Evolutionary conservation across 2,329 filamentous ascomycete genomes (phyloP).

Genomic region (Dothideomycetes sp.): DNA sequence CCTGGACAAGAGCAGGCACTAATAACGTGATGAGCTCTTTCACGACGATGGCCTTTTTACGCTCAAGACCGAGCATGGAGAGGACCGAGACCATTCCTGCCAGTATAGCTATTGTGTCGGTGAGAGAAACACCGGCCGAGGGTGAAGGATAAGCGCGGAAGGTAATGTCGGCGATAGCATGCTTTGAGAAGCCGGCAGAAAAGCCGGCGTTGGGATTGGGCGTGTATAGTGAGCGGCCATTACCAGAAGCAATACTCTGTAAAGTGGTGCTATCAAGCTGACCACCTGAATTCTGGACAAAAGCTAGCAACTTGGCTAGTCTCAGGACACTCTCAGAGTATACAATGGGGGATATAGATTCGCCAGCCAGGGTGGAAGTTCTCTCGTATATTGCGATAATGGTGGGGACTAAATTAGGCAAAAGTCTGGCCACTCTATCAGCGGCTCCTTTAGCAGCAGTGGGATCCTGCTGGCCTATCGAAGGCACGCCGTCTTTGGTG

Average conservation of each 20-base stretch:
- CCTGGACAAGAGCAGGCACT: constrained; percentile 78
- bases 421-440: constrained; percentile 44
- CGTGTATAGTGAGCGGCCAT: constrained; percentile 1
- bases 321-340: constrained; percentile 66
- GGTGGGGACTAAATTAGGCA: constrained; percentile 67
- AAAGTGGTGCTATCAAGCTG: constrained; percentile 52
- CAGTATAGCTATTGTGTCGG: constrained; percentile 69
- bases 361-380: constrained; percentile 52
- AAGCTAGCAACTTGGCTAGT: constrained; percentile 60
- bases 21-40: constrained; percentile 76
- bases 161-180: constrained; percentile 53
- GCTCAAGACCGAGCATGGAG: constrained; percentile 65
- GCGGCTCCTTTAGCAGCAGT: constrained; percentile 24
- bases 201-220: constrained; percentile 10
- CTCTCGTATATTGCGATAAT: constrained; percentile 66
- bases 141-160: constrained; percentile 60
- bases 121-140: constrained; percentile 56
- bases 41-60: constrained; percentile 86
- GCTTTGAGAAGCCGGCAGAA: constrained; percentile 11
- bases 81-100: constrained; percentile 84
- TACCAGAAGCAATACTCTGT: constrained; percentile 29
- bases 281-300: constrained; percentile 57
- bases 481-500: constrained; percentile 10
- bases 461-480: constrained; percentile 13
- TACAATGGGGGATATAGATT: constrained; percentile 61